Base-by-base conservation (phyloP, 805 yeast genomes). In the Candida corydali region DNA sequence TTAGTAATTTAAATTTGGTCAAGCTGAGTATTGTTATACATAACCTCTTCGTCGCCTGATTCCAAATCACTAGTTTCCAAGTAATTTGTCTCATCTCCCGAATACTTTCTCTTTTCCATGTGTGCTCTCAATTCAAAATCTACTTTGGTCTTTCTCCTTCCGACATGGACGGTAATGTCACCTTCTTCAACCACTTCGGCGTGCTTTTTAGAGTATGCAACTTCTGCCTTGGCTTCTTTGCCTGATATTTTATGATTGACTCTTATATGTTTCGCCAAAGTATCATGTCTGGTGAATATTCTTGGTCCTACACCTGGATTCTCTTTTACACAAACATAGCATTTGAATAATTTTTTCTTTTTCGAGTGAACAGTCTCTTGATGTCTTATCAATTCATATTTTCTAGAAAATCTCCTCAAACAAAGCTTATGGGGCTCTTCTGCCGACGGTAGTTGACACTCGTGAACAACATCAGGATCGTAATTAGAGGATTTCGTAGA, bases 291-390 rank as follows among this genome's bases (percentile, higher is more conserved):
- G 38, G 95, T 84, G 54, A 93, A 91, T 1, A 95, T 87, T 66
- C 91, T 81, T 33, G 79, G 77, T 2, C 65, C 77, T 22, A 55
- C 63, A 32, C 64, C 57, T 19, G 78, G 75, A 41, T 79, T 70
- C 46, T 75, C 80, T 47, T 76, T 82, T 39, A 84, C 93, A 63
- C 98, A 91, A 30, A 83, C 80, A 48, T 79, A 80, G 60, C 98
- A 91, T 55, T 84, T 80, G 68, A 81, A 93, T 33, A 83, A 78
- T 50, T 84, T 84, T 61, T 91, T 83, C 56, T 82, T 83, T 32
- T 84, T 73, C 1, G 97, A 93, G 59, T 91, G 98, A 37, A 91
- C 89, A 0, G 98, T 93, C 52, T 91, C 95, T 59, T 91, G 96
- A 60, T 91, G 98, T 50, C 98, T 77, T 17, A 89, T 83, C 52